A percentile compares a stretch with the other conserved stretches of the same genome.
These are phyloP conservation scores for Acorus calamus DNA, from an alignment of 106 monocot species.

Conservation along the genomic window DNA sequence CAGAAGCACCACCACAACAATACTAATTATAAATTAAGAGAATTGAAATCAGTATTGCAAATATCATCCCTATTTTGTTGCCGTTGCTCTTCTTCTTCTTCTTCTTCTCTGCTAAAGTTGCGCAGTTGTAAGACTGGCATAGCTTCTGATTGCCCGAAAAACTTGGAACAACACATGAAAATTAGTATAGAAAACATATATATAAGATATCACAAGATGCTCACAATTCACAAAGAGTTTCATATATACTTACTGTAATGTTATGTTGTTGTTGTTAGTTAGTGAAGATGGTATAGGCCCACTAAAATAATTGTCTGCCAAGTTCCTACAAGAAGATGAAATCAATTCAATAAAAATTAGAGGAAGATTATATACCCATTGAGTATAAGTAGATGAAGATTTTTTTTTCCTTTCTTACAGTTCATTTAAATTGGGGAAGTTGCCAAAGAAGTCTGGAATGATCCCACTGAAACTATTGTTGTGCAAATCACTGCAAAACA, in stretches of 20 bases:
- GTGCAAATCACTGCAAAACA: constrained; percentile 14
- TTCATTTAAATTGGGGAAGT: constrained; percentile 5
- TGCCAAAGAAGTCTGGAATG: constrained; percentile 20
- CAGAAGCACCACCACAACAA: no score
- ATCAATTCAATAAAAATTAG: no score
- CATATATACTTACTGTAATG: constrained; percentile 11
- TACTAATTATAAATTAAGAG: no score
- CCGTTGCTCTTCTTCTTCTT: not conserved
- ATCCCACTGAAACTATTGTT: constrained; percentile 10
- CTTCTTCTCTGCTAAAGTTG: not conserved
- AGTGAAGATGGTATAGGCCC: constrained; percentile 3
- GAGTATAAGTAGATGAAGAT: no score
- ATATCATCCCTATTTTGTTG: constrained; percentile 2
- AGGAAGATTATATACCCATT: no score
- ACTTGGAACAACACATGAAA: not conserved
- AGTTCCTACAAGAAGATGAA: no score
- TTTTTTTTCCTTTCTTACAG: constrained; percentile 7
- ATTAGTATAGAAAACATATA: not conserved
- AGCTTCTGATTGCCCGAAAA: constrained; percentile 15
- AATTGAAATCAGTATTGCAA: not conserved
- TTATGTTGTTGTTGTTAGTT: constrained; percentile 6
- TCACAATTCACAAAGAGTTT: no score
- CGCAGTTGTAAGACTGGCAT: not conserved
- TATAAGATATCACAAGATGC: no score
- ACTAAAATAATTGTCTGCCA: not conserved